These are phyloP conservation scores for Xylaria nigripes DNA, from an alignment of 495 filamentous ascomycete genomes.

Conservation along the genomic window DNA sequence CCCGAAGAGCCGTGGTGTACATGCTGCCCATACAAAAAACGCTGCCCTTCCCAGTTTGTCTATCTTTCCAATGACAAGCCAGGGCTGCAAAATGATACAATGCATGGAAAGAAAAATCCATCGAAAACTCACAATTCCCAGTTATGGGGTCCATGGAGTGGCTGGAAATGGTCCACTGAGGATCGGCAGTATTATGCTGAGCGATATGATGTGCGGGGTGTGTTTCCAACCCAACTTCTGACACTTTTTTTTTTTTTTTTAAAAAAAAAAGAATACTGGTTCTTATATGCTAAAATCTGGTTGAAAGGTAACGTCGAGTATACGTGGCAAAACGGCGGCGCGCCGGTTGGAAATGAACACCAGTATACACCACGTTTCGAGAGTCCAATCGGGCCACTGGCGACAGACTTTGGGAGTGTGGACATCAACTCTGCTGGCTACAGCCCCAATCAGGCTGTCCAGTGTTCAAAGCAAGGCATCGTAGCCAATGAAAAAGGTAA, in stretches of 20 bases:
- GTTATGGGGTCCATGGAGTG: slow-evolving; percentile 23
- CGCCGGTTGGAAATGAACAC: not conserved
- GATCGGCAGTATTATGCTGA: slow-evolving; percentile 20
- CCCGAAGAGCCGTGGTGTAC: slow-evolving; percentile 14
- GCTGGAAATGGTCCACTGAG: slow-evolving; percentile 23
- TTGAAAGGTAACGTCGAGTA: slow-evolving; percentile 19
- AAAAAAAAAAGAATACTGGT: slow-evolving; percentile 7
- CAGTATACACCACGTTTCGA: slow-evolving; percentile 23
- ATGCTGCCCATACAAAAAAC: slow-evolving; percentile 5
- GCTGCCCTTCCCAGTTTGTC: slow-evolving; percentile 10
- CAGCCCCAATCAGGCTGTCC: slow-evolving; percentile 9
- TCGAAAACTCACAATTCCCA: slow-evolving; percentile 13
- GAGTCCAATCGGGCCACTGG: slow-evolving; percentile 16
- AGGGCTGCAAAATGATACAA: slow-evolving; percentile 27
- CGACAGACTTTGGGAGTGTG: slow-evolving; percentile 13
- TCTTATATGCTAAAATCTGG: slow-evolving; percentile 12
- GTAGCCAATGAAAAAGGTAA: slow-evolving; percentile 12
- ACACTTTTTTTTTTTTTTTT: slow-evolving; percentile 1
- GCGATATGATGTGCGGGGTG: slow-evolving; percentile 22
- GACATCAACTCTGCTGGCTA: slow-evolving; percentile 14
- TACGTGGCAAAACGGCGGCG: slow-evolving; percentile 7
- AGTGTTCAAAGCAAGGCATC: slow-evolving; percentile 11
- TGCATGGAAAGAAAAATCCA: slow-evolving; percentile 25
- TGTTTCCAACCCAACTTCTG: slow-evolving; percentile 9
- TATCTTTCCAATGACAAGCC: slow-evolving; percentile 2